Evolutionary conservation across 1,139 yeast genomes (phyloP).

Genomic region (Yarrowia galli): DNA sequence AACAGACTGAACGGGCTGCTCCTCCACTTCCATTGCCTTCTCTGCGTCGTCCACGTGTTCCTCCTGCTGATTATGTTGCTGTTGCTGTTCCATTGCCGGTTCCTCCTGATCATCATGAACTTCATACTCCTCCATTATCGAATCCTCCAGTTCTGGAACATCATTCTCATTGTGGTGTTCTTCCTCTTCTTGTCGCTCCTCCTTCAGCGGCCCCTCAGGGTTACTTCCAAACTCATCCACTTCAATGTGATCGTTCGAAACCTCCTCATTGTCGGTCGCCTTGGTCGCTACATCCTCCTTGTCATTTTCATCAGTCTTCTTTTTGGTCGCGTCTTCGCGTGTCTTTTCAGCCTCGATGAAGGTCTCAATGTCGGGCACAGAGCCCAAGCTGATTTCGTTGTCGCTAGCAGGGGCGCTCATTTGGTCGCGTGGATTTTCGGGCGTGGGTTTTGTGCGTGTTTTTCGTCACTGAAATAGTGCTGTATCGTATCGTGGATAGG

Average conservation of each 20-base stretch:
- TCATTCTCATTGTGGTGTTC: not conserved
- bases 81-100: not conserved
- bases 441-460: not conserved
- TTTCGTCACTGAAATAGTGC: too few relatives aligned
- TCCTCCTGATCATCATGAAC: not conserved
- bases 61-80: too few relatives aligned
- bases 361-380: slow-evolving; percentile 24
- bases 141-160: slow-evolving; percentile 10
- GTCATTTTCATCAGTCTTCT: not conserved
- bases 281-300: slow-evolving; percentile 11
- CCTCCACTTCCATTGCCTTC: not conserved
- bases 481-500: not conserved
- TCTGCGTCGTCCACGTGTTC: not conserved
- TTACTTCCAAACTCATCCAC: slow-evolving; percentile 17
- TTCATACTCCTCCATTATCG: slow-evolving; percentile 9
- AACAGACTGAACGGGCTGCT: not conserved
- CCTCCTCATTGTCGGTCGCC: not conserved
- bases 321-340: slow-evolving; percentile 23
- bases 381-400: slow-evolving; percentile 20
- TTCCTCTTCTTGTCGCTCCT: not conserved
- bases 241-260: not conserved
- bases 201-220: not conserved
- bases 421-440: too few relatives aligned
- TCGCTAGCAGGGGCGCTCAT: slow-evolving; percentile 16
- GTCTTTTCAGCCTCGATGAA: slow-evolving; percentile 31